Base-by-base conservation (phyloP, 2,329 filamentous ascomycete genomes). In the Aspergillus luchuensis region DNA sequence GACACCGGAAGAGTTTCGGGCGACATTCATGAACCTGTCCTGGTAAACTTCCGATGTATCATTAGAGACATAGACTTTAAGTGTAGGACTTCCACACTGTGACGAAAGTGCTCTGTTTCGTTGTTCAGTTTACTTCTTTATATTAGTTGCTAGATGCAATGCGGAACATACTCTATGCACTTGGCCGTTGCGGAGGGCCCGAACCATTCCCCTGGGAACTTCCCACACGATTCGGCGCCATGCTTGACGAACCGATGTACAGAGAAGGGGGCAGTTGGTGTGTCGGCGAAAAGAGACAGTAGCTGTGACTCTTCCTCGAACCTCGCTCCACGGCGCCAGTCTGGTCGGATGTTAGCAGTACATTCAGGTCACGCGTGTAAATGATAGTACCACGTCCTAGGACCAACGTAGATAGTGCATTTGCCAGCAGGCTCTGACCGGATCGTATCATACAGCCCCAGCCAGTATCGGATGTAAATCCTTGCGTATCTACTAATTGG, bases 401-500 rank as follows among this genome's bases (percentile, higher is more conserved):
- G 41, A 85, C 82, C 51, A 93, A 79, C 58, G 90, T 84, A 17
- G 87, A 79, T 69, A 98, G 82, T 1, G 94, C 85, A 76, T 98
- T 99, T 48, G 94, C 94, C 45, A 99, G 81, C 25, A 99, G 82
- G 71, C 91, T 94, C 79, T 99, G 95, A 3, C 95, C 95, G 5
- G 94, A 97, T 61, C 95, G 84, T 69, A 99, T 98, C 95, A 99
- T 99, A 73, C 95, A 99, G 0, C 95, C 95, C 92, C 96, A 99
- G 55, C 95, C 95, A 8, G 91, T 93, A 74, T 99, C 95, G 2
- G 92, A 94, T 10, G 91, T 90, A 77, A 98, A 99, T 4, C 91
- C 92, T 25, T 84, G 83, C 59, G 91, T 86, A 52, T 97, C 91
- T 10, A 87, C 84, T 5, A 98, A 80, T 71, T 92, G 90, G 57